phyloP scores from a whole-genome alignment of 805 yeast genomes.

The Teunomyces funiuensis region DNA sequence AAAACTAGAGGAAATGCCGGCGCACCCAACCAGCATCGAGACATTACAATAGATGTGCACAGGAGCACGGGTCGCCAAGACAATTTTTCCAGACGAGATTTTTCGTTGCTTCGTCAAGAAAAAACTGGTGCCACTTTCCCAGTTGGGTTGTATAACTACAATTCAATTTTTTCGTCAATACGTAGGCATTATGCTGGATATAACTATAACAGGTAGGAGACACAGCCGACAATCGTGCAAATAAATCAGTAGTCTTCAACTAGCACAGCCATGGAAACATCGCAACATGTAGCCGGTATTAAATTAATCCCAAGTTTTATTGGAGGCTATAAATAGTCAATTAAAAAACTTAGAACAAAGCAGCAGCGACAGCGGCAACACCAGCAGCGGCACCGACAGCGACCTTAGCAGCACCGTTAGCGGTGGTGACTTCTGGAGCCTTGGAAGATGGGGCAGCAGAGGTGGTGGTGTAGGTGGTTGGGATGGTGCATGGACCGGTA shows the following conservation, averaged over 20 bases:
- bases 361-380: constrained; percentile 51
- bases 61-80: too few relatives aligned
- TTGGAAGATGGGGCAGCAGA: constrained; percentile 15
- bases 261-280: not conserved
- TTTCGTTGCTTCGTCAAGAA: too few relatives aligned
- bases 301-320: not conserved
- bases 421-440: constrained; percentile 11
- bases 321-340: not conserved
- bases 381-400: constrained; percentile 39
- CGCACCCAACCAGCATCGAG: too few relatives aligned
- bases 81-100: too few relatives aligned
- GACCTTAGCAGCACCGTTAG: constrained; percentile 25
- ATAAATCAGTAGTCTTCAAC: constrained; percentile 5
- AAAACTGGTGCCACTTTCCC: not conserved
- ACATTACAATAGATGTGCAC: too few relatives aligned
- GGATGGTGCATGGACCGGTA: constrained; percentile 83
- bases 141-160: too few relatives aligned
- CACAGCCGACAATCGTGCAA: constrained; percentile 3
- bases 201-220: constrained; percentile 2
- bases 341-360: constrained; percentile 38
- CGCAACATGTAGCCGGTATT: not conserved
- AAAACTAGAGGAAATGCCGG: too few relatives aligned
- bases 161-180: too few relatives aligned
- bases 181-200: not conserved
- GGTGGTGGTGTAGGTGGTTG: constrained; percentile 41